Evolutionary conservation across 352 stramenopile genomes (phyloP).

Genomic region (Discostella stelligera): DNA sequence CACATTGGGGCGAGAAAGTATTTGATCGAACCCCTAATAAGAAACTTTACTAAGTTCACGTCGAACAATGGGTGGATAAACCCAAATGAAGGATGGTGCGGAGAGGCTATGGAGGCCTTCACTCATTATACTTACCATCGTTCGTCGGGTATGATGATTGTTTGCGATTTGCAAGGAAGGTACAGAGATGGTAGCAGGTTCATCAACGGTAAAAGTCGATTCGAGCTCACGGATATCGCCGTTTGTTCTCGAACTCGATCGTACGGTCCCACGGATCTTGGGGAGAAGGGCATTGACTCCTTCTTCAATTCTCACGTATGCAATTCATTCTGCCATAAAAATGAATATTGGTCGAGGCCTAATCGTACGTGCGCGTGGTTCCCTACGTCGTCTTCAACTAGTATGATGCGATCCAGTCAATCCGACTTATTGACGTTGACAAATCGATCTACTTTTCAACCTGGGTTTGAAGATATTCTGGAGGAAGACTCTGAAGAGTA

Average conservation of each 20-base stretch:
- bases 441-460: constrained; percentile 45
- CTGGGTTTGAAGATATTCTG: constrained; percentile 43
- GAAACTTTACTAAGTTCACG: constrained; percentile 68
- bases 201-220: constrained; percentile 54
- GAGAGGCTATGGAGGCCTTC: constrained; percentile 67
- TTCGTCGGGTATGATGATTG: constrained; percentile 56
- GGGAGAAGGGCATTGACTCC: constrained; percentile 70
- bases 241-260: constrained; percentile 48
- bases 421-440: constrained; percentile 37
- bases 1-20: constrained; percentile 48
- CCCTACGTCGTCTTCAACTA: constrained; percentile 35
- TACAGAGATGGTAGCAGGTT: constrained; percentile 13
- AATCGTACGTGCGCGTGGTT: constrained; percentile 49
- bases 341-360: constrained; percentile 48
- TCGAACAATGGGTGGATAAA: constrained; percentile 71
- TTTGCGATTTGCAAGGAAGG: constrained; percentile 70
- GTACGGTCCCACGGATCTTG: constrained; percentile 65
- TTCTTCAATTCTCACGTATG: constrained; percentile 75
- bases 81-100: constrained; percentile 41
- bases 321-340: constrained; percentile 60
- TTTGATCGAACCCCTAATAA: constrained; percentile 68
- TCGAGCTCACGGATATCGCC: constrained; percentile 67
- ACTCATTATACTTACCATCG: constrained; percentile 66
- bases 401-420: constrained; percentile 55
- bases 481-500: constrained; percentile 34